Evolutionary conservation across 2,329 filamentous ascomycete genomes (phyloP).

Genomic region (Pseudogymnoascus destructans): DNA sequence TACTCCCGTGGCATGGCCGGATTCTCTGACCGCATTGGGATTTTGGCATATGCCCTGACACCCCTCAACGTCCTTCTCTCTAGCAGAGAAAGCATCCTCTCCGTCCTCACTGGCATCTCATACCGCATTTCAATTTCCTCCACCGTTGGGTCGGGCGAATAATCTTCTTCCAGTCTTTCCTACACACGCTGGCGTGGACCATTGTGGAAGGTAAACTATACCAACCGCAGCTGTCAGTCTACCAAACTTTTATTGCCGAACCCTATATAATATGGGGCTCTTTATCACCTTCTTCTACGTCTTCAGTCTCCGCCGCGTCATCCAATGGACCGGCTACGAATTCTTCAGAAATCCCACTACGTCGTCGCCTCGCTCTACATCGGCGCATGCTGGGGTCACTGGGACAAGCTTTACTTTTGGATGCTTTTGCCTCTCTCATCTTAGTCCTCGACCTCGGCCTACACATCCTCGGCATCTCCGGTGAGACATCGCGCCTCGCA

Average conservation of each 20-base stretch:
- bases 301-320: slow-evolving; percentile 44
- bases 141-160: slow-evolving; percentile 66
- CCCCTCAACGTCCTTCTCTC: slow-evolving; percentile 55
- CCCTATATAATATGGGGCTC: slow-evolving; percentile 60
- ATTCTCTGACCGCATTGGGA: slow-evolving; percentile 55
- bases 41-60: slow-evolving; percentile 60
- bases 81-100: slow-evolving; percentile 58
- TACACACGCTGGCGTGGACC: slow-evolving; percentile 62
- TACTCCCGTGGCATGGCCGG: slow-evolving; percentile 57
- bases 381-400: slow-evolving; percentile 64
- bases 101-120: slow-evolving; percentile 56
- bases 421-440: slow-evolving; percentile 51
- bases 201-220: slow-evolving; percentile 54
- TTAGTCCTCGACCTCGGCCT: slow-evolving; percentile 54
- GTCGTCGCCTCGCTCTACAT: slow-evolving; percentile 62
- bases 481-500: slow-evolving; percentile 45
- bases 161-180: slow-evolving; percentile 51
- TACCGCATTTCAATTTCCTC: slow-evolving; percentile 65
- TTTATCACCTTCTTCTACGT: slow-evolving; percentile 48
- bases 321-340: slow-evolving; percentile 59
- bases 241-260: slow-evolving; percentile 44
- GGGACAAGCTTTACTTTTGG: slow-evolving; percentile 54
- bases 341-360: slow-evolving; percentile 63
- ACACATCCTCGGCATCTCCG: slow-evolving; percentile 43
- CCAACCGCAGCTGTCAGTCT: slow-evolving; percentile 53